Base-by-base conservation (phyloP, 2,329 filamentous ascomycete species). In the Penicillium expansum region DNA sequence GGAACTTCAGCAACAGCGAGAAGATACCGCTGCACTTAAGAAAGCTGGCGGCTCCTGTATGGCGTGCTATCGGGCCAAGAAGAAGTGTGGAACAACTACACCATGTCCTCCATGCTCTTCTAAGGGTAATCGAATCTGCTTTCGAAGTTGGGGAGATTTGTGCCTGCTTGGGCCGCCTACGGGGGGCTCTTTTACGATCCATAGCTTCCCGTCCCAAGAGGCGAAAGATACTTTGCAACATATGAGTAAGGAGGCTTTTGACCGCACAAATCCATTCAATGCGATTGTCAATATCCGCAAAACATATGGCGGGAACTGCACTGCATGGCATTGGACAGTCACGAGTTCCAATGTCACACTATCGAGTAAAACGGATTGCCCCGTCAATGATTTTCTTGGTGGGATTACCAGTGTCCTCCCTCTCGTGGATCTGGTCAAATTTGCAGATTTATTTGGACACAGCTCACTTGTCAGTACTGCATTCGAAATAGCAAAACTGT, bases 31-130 rank as follows among this genome's bases (percentile, higher is more conserved):
- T 13, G 47, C 56, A 14, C 41, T 71, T 39, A 69, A 58, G 48
- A 52, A 56, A 24, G 53, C 50, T 24, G 70, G 70, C 3, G 70
- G 70, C 24, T 60, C 69, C 16, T 73, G 71, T 52, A 24, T 65
- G n/a, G 64, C 61, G 48, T 73, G 71, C 47, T 61, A 60, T 49
- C 60, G 62, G n/a, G 66, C 56, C 9, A 71, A 67, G 58, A 71
- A 71, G 35, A 57, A 52, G 30, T 73, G 71, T 45, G 62, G 56
- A 13, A 41, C 57, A 7, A 38, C 44, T 8, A 49, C 51, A 20
- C 59, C 64, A 13, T 73, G 71, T 27, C 20, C 43, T 8, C 35
- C 44, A 2, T 71, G 70, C 54, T 32, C n/a, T 32, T 38, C 24
- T 16, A 41, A 42, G 14, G 56, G 55, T 14, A n/a, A 29, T 3